Percentiles rank a stretch among this genome's conserved stretches.
Conservation (phyloP, 1,284 basidiomycete genomes). For the Tranzscheliella williamsii region DNA sequence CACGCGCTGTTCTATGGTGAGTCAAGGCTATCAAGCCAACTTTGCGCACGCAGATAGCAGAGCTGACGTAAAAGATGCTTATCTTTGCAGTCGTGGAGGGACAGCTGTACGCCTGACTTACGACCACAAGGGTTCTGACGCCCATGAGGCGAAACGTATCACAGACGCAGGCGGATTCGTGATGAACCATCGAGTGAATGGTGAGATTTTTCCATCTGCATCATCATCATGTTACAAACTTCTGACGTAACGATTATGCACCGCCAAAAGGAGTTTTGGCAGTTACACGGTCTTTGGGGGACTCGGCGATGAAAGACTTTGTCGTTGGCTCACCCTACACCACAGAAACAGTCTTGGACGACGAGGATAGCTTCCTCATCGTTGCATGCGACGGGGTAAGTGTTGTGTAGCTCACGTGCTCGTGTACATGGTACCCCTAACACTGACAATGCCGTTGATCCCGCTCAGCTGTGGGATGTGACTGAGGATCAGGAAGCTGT, state of each 20-base stretch:
- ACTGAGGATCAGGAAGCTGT: conserved; percentile 88
- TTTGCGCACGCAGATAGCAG: not conserved
- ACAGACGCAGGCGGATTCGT: conserved; percentile 97
- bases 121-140: conserved; percentile 97
- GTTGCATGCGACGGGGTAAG: conserved; percentile 95
- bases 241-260: too few relatives aligned
- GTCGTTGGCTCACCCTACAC: conserved; percentile 98
- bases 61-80: not conserved
- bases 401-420: too few relatives aligned
- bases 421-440: too few relatives aligned
- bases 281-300: conserved; percentile 92
- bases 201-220: too few relatives aligned
- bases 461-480: conserved; percentile 97
- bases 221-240: too few relatives aligned
- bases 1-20: conserved; percentile 78
- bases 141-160: conserved; percentile 95
- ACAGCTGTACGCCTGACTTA: conserved; percentile 92
- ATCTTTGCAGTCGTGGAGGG: conserved; percentile 69
- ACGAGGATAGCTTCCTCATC: conserved; percentile 91
- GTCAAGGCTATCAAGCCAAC: conserved; percentile 11
- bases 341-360: conserved; percentile 87
- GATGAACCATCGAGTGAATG: conserved; percentile 96
- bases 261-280: conserved; percentile 73
- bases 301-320: conserved; percentile 99
- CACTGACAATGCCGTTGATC: too few relatives aligned